Percentiles rank a stretch among this genome's conserved stretches.
phyloP scores from a whole-genome alignment of 2,329 filamentous ascomycete species.

The Blumeriella jaapii region DNA sequence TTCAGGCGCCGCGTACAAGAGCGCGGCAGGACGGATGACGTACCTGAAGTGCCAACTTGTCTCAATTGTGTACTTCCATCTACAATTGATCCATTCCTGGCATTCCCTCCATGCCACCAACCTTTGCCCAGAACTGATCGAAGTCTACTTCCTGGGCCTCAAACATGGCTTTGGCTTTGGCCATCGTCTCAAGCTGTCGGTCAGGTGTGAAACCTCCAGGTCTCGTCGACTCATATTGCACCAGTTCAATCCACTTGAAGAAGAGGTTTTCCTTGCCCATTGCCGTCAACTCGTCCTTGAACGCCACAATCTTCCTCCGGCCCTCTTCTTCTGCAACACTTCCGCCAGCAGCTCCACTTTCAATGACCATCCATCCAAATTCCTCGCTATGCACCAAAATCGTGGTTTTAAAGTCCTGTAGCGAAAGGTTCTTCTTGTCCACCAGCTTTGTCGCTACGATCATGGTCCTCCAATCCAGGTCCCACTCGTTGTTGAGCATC shows the following conservation, averaged over 20 bases:
- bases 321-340: conserved; percentile 47
- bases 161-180: conserved; percentile 67
- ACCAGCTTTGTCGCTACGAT: conserved; percentile 58
- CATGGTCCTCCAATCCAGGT: conserved; percentile 79
- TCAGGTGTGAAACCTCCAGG: conserved; percentile 70
- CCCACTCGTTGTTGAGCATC: conserved; percentile 75
- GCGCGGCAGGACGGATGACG: too few relatives aligned
- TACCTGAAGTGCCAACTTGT: too few relatives aligned
- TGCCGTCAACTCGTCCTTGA: conserved; percentile 62
- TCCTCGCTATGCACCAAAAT: conserved; percentile 58
- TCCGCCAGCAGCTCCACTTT: conserved; percentile 39
- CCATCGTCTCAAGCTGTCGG: conserved; percentile 58
- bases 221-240: conserved; percentile 73
- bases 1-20: too few relatives aligned
- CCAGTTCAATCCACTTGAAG: conserved; percentile 84
- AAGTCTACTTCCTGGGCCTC: conserved; percentile 68
- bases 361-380: conserved; percentile 61
- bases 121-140: conserved; percentile 64
- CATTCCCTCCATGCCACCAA: conserved; percentile 48
- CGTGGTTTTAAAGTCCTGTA: conserved; percentile 60
- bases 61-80: neutral
- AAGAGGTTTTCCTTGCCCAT: conserved; percentile 83
- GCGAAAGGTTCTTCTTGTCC: conserved; percentile 43
- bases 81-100: conserved; percentile 34
- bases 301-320: conserved; percentile 64